Base-by-base conservation (phyloP, 148 eudicot genomes). In the Mesembryanthemum crystallinum region DNA sequence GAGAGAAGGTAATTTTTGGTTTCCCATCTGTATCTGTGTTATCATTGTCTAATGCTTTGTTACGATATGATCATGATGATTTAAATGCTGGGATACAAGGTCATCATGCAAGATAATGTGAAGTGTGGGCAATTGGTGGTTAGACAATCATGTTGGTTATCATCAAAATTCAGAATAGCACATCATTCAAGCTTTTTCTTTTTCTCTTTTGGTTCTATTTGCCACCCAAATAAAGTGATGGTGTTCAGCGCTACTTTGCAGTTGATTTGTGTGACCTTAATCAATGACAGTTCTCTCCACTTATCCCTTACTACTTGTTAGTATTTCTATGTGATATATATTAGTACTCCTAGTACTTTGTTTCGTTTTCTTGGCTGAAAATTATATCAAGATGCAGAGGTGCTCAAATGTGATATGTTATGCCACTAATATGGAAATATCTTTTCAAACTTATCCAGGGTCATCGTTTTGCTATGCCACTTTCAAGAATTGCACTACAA, bases 391-490 rank as follows among this genome's bases (percentile, higher is more conserved):
- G 24, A 13, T 9, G 37, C 25, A 33, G 24, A 67, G 45, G 20
- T 59, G 60, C 42, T 47, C 67, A 8, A 45, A 14, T 60, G 32
- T 49, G 67, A 63, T 64, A 23, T 61, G 17, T 18, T 47, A 18
- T 58, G 7, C 55, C 55, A 20, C 23, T 23, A 32, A 5, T 35
- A 47, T 43, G 45, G 32, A 45, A 66, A 52, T 0, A 65, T 52
- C 21, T n/a, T 57, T 73, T 37, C 20, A 25, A 30, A n/a, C 28
- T 73, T 55, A 13, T 85, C 58, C 82, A 95, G 97, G 98, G 98
- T 47, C 78, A 83, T 64, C 94, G 97, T 14, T 79, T 64, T 69
- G 92, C 91, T 69, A 84, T 89, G 91, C 98, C 97, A 35, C 90
- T 86, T 49, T 88, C 97, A 77, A 85, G 86, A 74, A 81, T 95